A percentile compares a stretch with the other conserved stretches of the same genome.
Evolutionary conservation across 2,329 filamentous ascomycete genomes (phyloP).

Genomic region (Shiraia sp.): DNA sequence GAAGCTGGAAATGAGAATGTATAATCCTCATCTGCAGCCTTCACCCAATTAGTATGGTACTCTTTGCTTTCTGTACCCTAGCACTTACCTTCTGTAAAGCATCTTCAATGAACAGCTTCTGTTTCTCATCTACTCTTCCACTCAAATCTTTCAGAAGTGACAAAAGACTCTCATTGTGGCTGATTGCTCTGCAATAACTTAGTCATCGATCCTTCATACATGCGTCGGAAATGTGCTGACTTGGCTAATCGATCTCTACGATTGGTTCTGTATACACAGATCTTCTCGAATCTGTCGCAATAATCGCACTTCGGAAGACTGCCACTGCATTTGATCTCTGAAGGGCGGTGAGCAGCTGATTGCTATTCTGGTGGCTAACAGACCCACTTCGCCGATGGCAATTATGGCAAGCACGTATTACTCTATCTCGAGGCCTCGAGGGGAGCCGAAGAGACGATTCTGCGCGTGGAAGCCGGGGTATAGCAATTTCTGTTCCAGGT

Average conservation of each 20-base stretch:
- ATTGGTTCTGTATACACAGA: conserved; percentile 33
- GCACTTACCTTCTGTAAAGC: conserved; percentile 15
- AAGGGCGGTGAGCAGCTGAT: background rate
- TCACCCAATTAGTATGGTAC: background rate
- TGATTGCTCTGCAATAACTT: conserved; percentile 11
- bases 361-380: background rate
- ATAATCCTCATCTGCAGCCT: background rate
- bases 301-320: conserved; percentile 33
- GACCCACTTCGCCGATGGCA: conserved; percentile 20
- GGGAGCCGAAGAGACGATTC: too few species aligned
- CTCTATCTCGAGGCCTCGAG: conserved; percentile 6
- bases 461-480: too few species aligned
- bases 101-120: conserved; percentile 13
- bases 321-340: conserved; percentile 43
- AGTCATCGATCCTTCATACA: conserved; percentile 1
- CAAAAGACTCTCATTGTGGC: conserved; percentile 15
- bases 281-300: conserved; percentile 28
- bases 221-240: conserved; percentile 12
- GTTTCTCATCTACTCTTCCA: conserved; percentile 11
- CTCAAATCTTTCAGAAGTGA: conserved; percentile 17
- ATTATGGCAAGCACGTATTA: conserved; percentile 13
- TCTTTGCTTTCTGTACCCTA: too few species aligned
- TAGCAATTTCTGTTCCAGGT: too few species aligned
- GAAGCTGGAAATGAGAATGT: background rate
- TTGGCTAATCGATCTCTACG: conserved; percentile 33